Percentiles rank a stretch among this genome's conserved stretches.
phyloP scores from a whole-genome alignment of 73 alveolate genomes.

The Uronychia setigera region DNA sequence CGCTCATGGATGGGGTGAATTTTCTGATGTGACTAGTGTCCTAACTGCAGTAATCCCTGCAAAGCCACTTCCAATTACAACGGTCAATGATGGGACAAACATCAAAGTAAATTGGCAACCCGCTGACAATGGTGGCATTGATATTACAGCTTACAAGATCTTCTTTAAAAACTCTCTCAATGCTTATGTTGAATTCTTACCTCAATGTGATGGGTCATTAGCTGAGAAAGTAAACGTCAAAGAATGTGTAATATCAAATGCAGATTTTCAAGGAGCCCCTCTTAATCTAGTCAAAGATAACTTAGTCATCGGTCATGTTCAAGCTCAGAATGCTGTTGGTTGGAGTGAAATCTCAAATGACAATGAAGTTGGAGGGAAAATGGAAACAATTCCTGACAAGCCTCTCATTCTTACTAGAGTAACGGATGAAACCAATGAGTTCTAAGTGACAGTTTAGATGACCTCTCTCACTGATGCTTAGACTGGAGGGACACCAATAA shows the following conservation, averaged over 20 bases:
- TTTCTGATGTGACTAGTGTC: slow-evolving; percentile 26
- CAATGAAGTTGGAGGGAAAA: slow-evolving; percentile 9
- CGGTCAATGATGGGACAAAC: too few species aligned
- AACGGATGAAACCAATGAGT: not conserved
- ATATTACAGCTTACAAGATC: slow-evolving; percentile 24
- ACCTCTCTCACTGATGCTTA: not conserved
- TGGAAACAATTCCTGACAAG: slow-evolving; percentile 17
- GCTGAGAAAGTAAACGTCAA: slow-evolving; percentile 10
- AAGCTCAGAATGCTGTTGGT: slow-evolving; percentile 53
- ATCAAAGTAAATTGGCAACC: slow-evolving; percentile 75
- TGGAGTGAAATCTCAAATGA: slow-evolving; percentile 25
- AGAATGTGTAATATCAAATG: slow-evolving; percentile 12
- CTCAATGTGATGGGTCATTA: too few species aligned
- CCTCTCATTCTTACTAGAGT: too few species aligned
- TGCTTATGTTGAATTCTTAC: too few species aligned
- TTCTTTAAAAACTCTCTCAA: slow-evolving; percentile 14
- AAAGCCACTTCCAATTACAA: too few species aligned
- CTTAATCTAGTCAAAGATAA: slow-evolving; percentile 22
- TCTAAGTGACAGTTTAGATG: slow-evolving; percentile 1
- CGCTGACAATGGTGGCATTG: slow-evolving; percentile 53
- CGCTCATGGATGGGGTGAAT: slow-evolving; percentile 31
- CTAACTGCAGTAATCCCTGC: too few species aligned
- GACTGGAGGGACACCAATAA: slow-evolving; percentile 45
- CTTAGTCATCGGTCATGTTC: slow-evolving; percentile 32
- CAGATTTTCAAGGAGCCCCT: too few species aligned